Conservation (phyloP, 169 alveolate genomes). For the Babesia bigemina region DNA sequence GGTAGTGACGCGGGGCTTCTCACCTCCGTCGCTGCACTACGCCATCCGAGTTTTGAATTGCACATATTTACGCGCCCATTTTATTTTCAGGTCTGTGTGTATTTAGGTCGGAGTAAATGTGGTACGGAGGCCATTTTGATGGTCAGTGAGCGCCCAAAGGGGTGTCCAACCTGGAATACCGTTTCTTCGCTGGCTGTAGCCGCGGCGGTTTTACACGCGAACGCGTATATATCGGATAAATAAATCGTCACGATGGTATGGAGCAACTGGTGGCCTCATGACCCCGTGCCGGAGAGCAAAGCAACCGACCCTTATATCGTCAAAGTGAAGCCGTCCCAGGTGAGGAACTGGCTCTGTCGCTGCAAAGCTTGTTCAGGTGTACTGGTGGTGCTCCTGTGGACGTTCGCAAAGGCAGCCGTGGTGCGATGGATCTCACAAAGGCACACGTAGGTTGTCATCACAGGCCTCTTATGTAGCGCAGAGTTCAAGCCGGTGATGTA, state of each 20-base stretch:
- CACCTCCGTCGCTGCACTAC: too few relatives aligned
- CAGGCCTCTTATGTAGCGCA: neutral
- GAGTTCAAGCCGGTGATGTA: conserved; percentile 82
- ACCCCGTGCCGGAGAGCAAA: conserved; percentile 76
- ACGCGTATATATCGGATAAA: too few relatives aligned
- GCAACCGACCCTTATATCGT: conserved; percentile 76
- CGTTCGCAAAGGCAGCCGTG: conserved; percentile 76
- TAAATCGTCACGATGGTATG: conserved; percentile 67
- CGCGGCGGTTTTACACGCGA: too few relatives aligned
- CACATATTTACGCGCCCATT: too few relatives aligned
- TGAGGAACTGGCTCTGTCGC: neutral
- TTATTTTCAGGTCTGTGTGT: too few relatives aligned
- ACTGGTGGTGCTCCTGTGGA: conserved; percentile 83
- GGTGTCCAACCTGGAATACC: too few relatives aligned
- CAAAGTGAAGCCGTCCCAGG: conserved; percentile 74
- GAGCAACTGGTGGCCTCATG: conserved; percentile 83
- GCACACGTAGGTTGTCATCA: conserved; percentile 62
- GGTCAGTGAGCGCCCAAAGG: too few relatives aligned
- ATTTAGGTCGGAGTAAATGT: too few relatives aligned
- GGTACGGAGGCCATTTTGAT: too few relatives aligned
- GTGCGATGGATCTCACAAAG: conserved; percentile 80
- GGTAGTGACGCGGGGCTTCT: too few relatives aligned
- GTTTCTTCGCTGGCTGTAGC: too few relatives aligned
- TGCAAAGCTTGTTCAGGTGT: conserved; percentile 46
- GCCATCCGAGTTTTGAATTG: too few relatives aligned